Percentiles rank a stretch among this genome's conserved stretches.
These are phyloP conservation scores for Linum lewisii DNA, from an alignment of 345 rosid genomes.

Conservation along the genomic window DNA sequence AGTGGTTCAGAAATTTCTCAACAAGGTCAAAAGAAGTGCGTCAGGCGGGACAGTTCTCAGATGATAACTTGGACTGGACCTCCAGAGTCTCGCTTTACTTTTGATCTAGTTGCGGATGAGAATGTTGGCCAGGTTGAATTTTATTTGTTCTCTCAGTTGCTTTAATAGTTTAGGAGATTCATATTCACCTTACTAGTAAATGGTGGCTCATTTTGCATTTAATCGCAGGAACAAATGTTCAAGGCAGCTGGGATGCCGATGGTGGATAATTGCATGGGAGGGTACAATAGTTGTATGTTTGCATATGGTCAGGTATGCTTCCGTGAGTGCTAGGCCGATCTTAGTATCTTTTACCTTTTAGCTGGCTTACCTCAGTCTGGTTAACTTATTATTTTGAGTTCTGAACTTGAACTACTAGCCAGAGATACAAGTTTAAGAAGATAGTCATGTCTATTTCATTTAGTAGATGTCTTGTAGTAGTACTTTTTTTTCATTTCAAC, in stretches of 20 bases:
- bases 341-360: background rate
- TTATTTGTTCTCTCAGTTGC: background rate
- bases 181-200: background rate
- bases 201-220: slow-evolving; percentile 6
- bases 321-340: background rate
- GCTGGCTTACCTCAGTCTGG: no score
- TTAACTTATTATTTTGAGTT: no score
- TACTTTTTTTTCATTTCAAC: background rate
- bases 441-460: background rate
- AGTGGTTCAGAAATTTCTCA: slow-evolving; percentile 69
- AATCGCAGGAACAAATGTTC: slow-evolving; percentile 69
- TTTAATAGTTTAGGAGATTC: background rate
- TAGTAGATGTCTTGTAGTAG: background rate
- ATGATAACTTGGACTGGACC: slow-evolving; percentile 80
- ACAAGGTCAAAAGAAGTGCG: slow-evolving; percentile 70
- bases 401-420: background rate
- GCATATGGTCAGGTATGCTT: slow-evolving; percentile 91
- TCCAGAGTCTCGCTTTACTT: slow-evolving; percentile 88
- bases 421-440: background rate
- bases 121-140: slow-evolving; percentile 63
- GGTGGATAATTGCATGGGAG: slow-evolving; percentile 95
- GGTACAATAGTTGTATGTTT: slow-evolving; percentile 98
- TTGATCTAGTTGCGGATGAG: slow-evolving; percentile 91
- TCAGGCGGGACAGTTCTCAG: slow-evolving; percentile 80
- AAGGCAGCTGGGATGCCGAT: slow-evolving; percentile 91